These are phyloP conservation scores for Piloderma croceum DNA, from an alignment of 768 basidiomycete genomes.

Conservation along the genomic window DNA sequence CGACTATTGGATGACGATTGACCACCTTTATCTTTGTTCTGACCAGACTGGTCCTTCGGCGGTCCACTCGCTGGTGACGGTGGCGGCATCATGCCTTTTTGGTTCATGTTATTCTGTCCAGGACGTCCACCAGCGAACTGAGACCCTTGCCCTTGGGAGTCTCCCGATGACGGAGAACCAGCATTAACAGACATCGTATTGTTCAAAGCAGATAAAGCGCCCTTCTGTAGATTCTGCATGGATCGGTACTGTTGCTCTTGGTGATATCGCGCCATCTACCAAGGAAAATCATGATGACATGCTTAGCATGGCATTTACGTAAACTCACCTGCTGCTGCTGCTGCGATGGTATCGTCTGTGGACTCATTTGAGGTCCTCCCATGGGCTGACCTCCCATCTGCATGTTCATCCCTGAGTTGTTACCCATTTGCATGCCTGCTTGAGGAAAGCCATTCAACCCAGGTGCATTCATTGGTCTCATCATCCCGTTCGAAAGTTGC, in stretches of 20 bases:
- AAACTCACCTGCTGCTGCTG: slow-evolving; percentile 16
- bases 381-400: slow-evolving; percentile 31
- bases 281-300: background rate
- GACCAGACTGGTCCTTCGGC: slow-evolving; percentile 22
- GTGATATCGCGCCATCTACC: slow-evolving; percentile 1
- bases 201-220: slow-evolving; percentile 28
- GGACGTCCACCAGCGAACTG: slow-evolving; percentile 26
- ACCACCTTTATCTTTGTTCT: slow-evolving; percentile 25
- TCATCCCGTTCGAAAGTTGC: slow-evolving; percentile 33
- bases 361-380: slow-evolving; percentile 31
- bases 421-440: slow-evolving; percentile 25
- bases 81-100: slow-evolving; percentile 46
- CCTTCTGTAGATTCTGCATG: slow-evolving; percentile 34
- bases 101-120: slow-evolving; percentile 23
- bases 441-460: slow-evolving; percentile 29
- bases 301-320: slow-evolving; percentile 4
- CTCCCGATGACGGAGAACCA: slow-evolving; percentile 39
- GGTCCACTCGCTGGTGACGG: slow-evolving; percentile 43
- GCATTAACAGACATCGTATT: slow-evolving; percentile 29
- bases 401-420: slow-evolving; percentile 28
- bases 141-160: slow-evolving; percentile 22
- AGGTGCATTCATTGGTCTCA: slow-evolving; percentile 29
- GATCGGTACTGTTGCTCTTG: slow-evolving; percentile 30
- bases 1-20: slow-evolving; percentile 25
- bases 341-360: slow-evolving; percentile 10